Percentiles rank a stretch among this genome's conserved stretches.
These are phyloP conservation scores for Sporothrix brunneoviolacea DNA, from an alignment of 2,329 filamentous ascomycete genomes.

Conservation along the genomic window DNA sequence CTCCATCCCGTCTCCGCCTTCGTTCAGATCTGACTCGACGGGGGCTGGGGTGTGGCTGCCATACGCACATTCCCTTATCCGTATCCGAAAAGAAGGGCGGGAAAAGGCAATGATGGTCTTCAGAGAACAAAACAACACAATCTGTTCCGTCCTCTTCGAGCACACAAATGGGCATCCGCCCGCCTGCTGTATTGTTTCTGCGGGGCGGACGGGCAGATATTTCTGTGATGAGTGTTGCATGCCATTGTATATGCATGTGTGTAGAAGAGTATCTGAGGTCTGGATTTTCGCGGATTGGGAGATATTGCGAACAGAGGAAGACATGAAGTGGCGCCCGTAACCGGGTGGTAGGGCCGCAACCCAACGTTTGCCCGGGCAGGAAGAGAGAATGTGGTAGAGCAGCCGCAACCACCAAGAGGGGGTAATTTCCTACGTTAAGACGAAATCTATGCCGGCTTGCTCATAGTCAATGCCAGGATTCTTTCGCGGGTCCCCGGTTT, in stretches of 20 bases:
- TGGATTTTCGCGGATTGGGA: constrained; percentile 28
- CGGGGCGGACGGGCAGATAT: not conserved
- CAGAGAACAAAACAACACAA: too few relatives aligned
- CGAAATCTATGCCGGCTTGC: constrained; percentile 81
- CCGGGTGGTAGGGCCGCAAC: constrained; percentile 41
- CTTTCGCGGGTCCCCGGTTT: constrained; percentile 27
- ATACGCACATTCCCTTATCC: not conserved
- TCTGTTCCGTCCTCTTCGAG: too few relatives aligned
- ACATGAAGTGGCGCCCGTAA: too few relatives aligned
- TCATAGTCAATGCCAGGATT: constrained; percentile 59
- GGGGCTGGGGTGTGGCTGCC: not conserved
- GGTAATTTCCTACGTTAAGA: constrained; percentile 73
- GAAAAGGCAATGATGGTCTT: not conserved
- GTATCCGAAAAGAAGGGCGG: too few relatives aligned
- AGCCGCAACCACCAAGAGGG: not conserved
- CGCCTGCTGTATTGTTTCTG: too few relatives aligned
- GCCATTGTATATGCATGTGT: constrained; percentile 20
- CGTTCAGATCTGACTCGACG: too few relatives aligned
- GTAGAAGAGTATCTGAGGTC: constrained; percentile 26
- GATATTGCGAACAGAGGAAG: too few relatives aligned
- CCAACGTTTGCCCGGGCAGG: not conserved
- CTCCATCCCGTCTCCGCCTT: not conserved
- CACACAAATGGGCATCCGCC: too few relatives aligned
- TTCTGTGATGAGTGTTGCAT: not conserved
- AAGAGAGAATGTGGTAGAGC: constrained; percentile 4